A percentile compares a stretch with the other conserved stretches of the same genome.
These are phyloP conservation scores for Candida mattraensis DNA, from an alignment of 805 yeast species.

Conservation along the genomic window DNA sequence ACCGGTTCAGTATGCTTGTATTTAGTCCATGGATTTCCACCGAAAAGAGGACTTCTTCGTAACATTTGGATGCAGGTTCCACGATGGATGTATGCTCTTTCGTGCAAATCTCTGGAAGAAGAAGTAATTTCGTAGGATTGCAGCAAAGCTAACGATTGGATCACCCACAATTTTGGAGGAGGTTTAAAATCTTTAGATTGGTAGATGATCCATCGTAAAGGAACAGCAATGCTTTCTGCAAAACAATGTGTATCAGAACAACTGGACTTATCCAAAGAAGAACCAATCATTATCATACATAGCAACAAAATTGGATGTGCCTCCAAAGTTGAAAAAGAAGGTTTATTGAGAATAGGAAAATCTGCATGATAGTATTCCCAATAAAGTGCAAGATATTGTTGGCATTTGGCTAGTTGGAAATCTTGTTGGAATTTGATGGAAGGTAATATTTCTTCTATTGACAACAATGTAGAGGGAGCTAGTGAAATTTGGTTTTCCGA, in stretches of 20 bases:
- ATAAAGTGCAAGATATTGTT: conserved; percentile 33
- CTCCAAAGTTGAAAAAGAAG: conserved; percentile 48
- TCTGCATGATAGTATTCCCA: conserved; percentile 59
- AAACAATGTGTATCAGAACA: conserved; percentile 15
- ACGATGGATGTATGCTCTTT: conserved; percentile 48
- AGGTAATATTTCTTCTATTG: conserved; percentile 13
- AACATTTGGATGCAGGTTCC: conserved; percentile 50
- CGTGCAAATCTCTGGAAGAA: conserved; percentile 43
- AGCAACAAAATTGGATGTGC: conserved; percentile 54
- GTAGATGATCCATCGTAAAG: conserved; percentile 43
- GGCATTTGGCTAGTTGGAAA: conserved; percentile 11
- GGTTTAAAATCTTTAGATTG: conserved; percentile 41
- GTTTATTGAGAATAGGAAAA: conserved; percentile 45
- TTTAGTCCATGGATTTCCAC: conserved; percentile 38
- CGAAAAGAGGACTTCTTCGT: conserved; percentile 44
- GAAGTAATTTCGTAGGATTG: conserved; percentile 48
- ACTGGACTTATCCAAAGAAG: conserved; percentile 24
- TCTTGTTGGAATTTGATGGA: conserved; percentile 9
- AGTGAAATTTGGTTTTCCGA: too few species aligned
- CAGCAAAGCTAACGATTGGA: conserved; percentile 44
- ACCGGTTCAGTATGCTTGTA: conserved; percentile 20
- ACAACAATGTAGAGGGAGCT: conserved; percentile 10
- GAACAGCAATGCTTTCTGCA: conserved; percentile 37
- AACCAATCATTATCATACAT: conserved; percentile 56
- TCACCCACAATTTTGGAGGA: conserved; percentile 45